Evolutionary conservation across 2,329 filamentous ascomycete species (phyloP), one percentile per base, ranked within the genome.

Genomic region (Trichophyton mentagrophytes): DNA sequence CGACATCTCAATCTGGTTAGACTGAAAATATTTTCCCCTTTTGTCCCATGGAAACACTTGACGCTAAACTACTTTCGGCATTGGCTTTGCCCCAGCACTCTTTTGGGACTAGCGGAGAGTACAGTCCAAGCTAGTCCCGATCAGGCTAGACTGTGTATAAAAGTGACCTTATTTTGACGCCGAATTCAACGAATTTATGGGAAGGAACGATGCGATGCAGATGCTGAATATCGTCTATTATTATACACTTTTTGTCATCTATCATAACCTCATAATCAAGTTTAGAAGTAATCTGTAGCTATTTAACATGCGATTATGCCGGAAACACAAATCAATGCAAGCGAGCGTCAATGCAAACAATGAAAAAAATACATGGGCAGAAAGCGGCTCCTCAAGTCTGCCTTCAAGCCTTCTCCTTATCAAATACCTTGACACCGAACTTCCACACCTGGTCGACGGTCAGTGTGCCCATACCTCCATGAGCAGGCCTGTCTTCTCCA

Each of bases 371-470:
- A 38, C 30, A 25, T 11, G 27, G 22, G 22, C 7, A 8, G 36
- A 17, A 7, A 38, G 2, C 27, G 7, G 27, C 1, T 30, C 27
- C 1, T 30, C 25, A 1, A 27, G 25, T 6, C 25, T 27, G 5
- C 25, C 36, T 57, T 11, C 6, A n/a, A 25, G 9, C 67, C 65
- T 73, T 73, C 15, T 67, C 70, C 11, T 62, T 60, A 65, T 76
- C 74, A 64, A 70, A 70, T 55, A 76, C 73, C 66, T 72, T 74
- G 3, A 70, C 68, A 3, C 74, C 74, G 33, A 72, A 69, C 64
- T 76, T 76, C 74, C 74, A 76, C 42, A 76, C 74, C 65, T 76
- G 73, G 60, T 74, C 70, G 20, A 76, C 69, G 1, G 67, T 71
- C 67, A 76, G 62, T 8, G 66, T 71, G 62, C 15, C 71, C 71